A percentile compares a stretch with the other conserved stretches of the same genome.
Evolutionary conservation across 176 grass and related monocot genomes (phyloP).

Genomic region (Olyra latifolia): DNA sequence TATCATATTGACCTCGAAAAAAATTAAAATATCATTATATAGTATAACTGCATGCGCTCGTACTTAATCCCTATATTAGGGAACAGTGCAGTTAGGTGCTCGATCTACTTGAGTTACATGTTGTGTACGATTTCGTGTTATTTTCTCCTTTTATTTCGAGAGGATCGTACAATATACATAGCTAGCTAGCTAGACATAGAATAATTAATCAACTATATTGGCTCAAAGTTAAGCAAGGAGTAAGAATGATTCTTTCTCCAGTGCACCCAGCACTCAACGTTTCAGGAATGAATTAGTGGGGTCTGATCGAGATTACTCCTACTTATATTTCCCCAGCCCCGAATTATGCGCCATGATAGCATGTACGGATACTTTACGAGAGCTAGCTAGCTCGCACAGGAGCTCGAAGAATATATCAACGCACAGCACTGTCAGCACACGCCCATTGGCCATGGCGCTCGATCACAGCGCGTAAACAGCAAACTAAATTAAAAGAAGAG

Average conservation of each 20-base stretch:
- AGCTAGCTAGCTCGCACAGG: background rate
- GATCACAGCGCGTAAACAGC: background rate
- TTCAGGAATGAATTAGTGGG: constrained; percentile 44
- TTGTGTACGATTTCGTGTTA: background rate
- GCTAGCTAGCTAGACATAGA: background rate
- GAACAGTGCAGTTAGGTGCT: constrained; percentile 22
- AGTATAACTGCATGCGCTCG: background rate
- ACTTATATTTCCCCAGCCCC: constrained; percentile 9
- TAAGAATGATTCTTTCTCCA: constrained; percentile 46
- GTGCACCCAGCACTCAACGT: constrained; percentile 53
- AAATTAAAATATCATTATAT: background rate
- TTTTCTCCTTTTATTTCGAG: background rate
- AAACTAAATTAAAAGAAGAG: background rate
- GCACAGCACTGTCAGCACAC: background rate
- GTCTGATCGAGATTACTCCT: constrained; percentile 28
- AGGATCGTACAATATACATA: background rate
- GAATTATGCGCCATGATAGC: constrained; percentile 47
- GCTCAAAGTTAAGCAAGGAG: constrained; percentile 19
- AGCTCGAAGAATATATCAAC: constrained; percentile 11
- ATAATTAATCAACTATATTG: background rate
- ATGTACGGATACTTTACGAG: constrained; percentile 37
- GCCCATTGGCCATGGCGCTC: background rate
- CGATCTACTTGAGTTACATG: background rate
- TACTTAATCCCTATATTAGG: background rate
- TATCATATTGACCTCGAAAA: background rate